These are phyloP conservation scores for Chaetomium globosum DNA, from an alignment of 2,329 filamentous ascomycete species.

Conservation along the genomic window DNA sequence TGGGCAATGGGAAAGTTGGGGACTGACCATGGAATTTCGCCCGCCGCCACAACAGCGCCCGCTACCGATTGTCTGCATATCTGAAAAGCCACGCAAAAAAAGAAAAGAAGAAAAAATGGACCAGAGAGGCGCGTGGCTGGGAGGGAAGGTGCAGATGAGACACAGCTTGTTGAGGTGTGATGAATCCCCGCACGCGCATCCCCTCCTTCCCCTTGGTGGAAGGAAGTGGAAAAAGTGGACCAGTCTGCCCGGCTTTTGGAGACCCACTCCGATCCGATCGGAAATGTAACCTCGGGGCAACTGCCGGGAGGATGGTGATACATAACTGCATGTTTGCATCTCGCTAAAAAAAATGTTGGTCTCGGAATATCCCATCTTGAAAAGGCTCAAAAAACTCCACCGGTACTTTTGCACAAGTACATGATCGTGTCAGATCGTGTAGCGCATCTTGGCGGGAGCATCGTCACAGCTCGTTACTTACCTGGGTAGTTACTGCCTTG, in stretches of 20 bases:
- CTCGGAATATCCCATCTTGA: neutral
- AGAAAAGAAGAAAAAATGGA: neutral
- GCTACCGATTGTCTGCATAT: neutral
- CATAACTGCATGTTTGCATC: neutral
- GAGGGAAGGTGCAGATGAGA: neutral
- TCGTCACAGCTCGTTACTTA: no score
- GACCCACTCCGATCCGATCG: constrained; percentile 12
- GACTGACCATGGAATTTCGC: neutral
- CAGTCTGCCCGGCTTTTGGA: neutral
- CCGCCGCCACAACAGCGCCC: neutral
- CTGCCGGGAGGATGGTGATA: neutral
- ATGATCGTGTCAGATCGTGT: neutral
- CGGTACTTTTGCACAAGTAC: neutral
- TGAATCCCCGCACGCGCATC: neutral
- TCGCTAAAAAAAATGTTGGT: neutral
- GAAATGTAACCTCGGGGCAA: constrained; percentile 2
- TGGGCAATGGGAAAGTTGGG: neutral
- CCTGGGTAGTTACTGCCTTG: no score
- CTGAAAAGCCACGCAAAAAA: neutral
- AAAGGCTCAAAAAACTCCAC: neutral
- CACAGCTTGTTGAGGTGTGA: constrained; percentile 5
- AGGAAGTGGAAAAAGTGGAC: neutral
- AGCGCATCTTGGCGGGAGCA: neutral
- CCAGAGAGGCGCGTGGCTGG: neutral
- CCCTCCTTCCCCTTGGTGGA: neutral